A percentile compares a stretch with the other conserved stretches of the same genome.
Evolutionary conservation across 768 basidiomycete genomes (phyloP).

Genomic region (Boletus pseudo-olivaceus): DNA sequence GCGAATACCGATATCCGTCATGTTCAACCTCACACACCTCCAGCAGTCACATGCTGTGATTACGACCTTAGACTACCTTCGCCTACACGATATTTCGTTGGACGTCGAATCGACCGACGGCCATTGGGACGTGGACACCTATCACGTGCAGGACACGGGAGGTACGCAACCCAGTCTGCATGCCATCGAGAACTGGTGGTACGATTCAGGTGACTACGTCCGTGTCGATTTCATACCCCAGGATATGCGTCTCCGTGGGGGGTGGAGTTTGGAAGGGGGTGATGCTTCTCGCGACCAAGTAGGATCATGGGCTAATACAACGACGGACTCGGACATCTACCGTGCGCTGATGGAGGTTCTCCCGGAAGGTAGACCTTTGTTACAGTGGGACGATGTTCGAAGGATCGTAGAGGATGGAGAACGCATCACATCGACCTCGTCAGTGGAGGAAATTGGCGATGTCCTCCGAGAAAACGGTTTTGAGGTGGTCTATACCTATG

Average conservation of each 20-base stretch:
- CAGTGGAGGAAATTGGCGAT: conserved; percentile 29
- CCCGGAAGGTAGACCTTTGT: conserved; percentile 7
- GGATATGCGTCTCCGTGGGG: conserved; percentile 32
- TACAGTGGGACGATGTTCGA: conserved; percentile 27
- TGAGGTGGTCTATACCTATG: conserved; percentile 40
- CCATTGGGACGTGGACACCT: conserved; percentile 34
- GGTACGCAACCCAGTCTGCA: conserved; percentile 23
- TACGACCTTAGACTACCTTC: conserved; percentile 41
- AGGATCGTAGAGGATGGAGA: conserved; percentile 20
- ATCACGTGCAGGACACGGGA: conserved; percentile 28
- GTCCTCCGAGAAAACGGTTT: conserved; percentile 38
- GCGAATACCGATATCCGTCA: conserved; percentile 33
- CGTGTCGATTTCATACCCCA: conserved; percentile 37
- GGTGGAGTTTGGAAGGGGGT: conserved; percentile 21
- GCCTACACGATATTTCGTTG: conserved; percentile 35
- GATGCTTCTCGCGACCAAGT: conserved; percentile 11
- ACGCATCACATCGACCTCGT: conserved; percentile 17
- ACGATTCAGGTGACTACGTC: conserved; percentile 32
- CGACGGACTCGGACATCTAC: conserved; percentile 14
- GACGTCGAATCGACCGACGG: conserved; percentile 36
- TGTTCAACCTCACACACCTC: conserved; percentile 44
- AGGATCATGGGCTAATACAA: conserved; percentile 21
- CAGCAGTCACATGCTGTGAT: conserved; percentile 36
- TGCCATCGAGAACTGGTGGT: conserved; percentile 37
- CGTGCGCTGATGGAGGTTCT: conserved; percentile 16